Conservation (phyloP, 768 basidiomycete species). For the Udeniomyces megalosporus region DNA sequence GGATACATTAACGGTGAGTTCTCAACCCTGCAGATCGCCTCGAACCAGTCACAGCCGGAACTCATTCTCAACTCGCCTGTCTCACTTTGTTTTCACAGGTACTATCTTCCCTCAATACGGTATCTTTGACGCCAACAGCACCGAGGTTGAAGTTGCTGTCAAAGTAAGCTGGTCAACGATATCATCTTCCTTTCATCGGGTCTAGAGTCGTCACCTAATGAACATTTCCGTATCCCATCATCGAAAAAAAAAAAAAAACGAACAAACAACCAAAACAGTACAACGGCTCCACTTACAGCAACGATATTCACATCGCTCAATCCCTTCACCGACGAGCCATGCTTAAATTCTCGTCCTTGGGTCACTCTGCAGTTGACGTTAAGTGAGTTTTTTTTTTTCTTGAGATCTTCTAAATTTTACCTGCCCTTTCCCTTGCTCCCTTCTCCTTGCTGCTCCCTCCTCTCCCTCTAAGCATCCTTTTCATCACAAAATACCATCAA, state of each 20-base stretch:
- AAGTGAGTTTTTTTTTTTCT: no score
- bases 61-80: no score
- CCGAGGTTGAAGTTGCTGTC: constrained; percentile 6
- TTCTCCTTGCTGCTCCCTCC: not conserved
- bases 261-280: no score
- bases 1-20: constrained; percentile 3
- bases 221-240: no score
- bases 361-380: not conserved
- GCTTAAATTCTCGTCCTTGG: not conserved
- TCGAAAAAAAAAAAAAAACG: no score
- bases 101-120: constrained; percentile 14
- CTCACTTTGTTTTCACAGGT: no score
- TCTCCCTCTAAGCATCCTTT: not conserved
- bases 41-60: no score
- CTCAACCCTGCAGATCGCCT: no score
- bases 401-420: not conserved
- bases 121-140: constrained; percentile 9
- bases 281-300: not conserved
- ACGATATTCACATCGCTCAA: constrained; percentile 11
- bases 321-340: constrained; percentile 4
- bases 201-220: no score
- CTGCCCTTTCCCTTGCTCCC: not conserved
- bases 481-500: no score
- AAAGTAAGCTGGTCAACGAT: no score
- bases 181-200: no score